A percentile compares a stretch with the other conserved stretches of the same genome.
These are phyloP conservation scores for Backusella psychrophila DNA, from an alignment of 192 early-diverging fungal species.

Conservation along the genomic window DNA sequence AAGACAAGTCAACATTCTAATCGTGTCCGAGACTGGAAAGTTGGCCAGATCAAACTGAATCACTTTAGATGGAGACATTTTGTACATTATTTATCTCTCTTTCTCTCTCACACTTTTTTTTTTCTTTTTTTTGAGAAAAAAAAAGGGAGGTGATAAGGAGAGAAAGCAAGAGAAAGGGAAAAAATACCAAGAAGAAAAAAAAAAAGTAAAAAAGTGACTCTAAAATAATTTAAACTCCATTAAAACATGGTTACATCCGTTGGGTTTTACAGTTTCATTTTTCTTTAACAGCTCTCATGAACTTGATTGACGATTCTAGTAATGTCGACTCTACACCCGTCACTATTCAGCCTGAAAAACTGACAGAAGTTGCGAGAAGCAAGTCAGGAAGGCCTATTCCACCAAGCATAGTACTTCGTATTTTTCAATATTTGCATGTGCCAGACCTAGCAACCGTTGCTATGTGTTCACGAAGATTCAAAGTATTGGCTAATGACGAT, in stretches of 20 bases:
- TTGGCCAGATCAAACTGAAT: constrained; percentile 49
- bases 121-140: not conserved
- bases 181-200: not conserved
- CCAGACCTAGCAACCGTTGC: constrained; percentile 50
- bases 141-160: not conserved
- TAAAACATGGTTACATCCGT: not conserved
- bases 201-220: constrained; percentile 2
- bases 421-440: constrained; percentile 46
- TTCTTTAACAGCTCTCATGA: constrained; percentile 2
- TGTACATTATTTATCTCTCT: not conserved
- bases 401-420: constrained; percentile 44
- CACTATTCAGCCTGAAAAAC: not conserved
- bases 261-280: constrained; percentile 4
- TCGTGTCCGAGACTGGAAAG: constrained; percentile 52
- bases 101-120: not conserved
- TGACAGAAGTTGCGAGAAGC: not conserved
- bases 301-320: not conserved
- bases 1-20: constrained; percentile 59
- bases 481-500: constrained; percentile 76
- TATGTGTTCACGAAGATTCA: constrained; percentile 65
- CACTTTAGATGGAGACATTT: not conserved
- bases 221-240: constrained; percentile 4
- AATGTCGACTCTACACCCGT: not conserved
- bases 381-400: constrained; percentile 24
- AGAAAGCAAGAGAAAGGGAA: not conserved